Evolutionary conservation across 495 filamentous ascomycete species (phyloP), one percentile per base, ranked within the genome.

Genomic region (Penicillium coffeae): DNA sequence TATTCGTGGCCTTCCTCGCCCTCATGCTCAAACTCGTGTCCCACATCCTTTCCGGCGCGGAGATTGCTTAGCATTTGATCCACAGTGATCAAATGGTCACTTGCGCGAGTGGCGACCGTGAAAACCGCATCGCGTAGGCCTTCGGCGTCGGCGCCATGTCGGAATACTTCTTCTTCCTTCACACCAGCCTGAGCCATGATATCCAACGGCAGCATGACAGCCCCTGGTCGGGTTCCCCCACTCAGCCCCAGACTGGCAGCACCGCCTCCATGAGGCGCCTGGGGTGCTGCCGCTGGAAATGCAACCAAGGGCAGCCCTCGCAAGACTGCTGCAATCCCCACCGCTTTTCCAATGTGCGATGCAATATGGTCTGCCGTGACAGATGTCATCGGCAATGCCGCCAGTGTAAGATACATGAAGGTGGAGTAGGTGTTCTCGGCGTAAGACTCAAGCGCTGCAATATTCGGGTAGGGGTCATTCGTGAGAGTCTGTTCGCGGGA

Each of bases 361-460:
- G 92, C 90, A 10, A 98, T 68, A 70, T 98, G 93, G 56, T 98
- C 93, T 33, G 88, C 81, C n/a, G 88, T 84, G 32, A 95, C 72
- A 13, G 85, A 91, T 7, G 81, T 75, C 60, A 94, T 71, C 2
- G 88, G 85, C 45, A 95, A 68, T 0, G 84, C 72, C 2, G 87
- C 86, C 15, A 97, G 71, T 1, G 89, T 90, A 45, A 95, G 75
- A 61, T 98, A 98, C 62, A 95, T 79, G n/a, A 98, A 74, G 0
- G 87, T 94, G 2, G 87, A 87, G 70, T 98, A 97, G 2, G 93
- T 96, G 47, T 87, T 88, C 63, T 98, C 93, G 2, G 88, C 89
- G 52, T 97, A 96, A 25, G 80, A 80, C 55, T 98, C 93, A 25
- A 97, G 69, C 0, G 83, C 80, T 8, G 79, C 76, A 15, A 96